Conservation (phyloP, 768 basidiomycete genomes). For the Xanthoconium stramineum region DNA sequence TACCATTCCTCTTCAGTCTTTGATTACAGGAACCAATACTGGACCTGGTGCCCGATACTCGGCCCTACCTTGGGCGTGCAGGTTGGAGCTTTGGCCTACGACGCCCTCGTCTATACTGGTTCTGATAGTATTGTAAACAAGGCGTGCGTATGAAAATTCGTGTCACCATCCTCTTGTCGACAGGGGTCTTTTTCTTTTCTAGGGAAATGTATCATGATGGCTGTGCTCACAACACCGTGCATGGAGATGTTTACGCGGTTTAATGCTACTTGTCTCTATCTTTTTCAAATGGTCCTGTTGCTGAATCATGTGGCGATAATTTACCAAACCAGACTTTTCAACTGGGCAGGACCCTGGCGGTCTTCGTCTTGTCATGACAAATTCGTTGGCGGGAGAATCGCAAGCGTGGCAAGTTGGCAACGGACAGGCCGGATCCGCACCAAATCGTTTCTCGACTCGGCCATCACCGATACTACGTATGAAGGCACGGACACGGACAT, state of each 20-base stretch:
- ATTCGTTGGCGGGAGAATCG: too few species aligned
- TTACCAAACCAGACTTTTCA: neutral
- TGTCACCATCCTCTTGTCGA: neutral
- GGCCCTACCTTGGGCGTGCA: slow-evolving; percentile 59
- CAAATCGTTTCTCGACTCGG: too few species aligned
- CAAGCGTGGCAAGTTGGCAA: too few species aligned
- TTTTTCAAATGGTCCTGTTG: neutral
- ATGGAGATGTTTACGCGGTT: slow-evolving; percentile 1
- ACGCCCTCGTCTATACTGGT: slow-evolving; percentile 54
- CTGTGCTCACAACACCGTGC: neutral
- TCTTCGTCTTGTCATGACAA: too few species aligned
- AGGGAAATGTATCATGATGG: slow-evolving; percentile 19
- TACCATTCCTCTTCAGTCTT: slow-evolving; percentile 15
- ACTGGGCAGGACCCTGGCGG: too few species aligned
- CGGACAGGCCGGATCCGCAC: too few species aligned
- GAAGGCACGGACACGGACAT: too few species aligned
- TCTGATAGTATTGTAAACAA: slow-evolving; percentile 51
- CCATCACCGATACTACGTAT: too few species aligned
- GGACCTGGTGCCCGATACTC: slow-evolving; percentile 69
- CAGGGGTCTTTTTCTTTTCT: neutral
- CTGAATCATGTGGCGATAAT: neutral
- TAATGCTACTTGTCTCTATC: neutral
- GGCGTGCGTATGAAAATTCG: slow-evolving; percentile 36
- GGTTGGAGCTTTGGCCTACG: slow-evolving; percentile 54
- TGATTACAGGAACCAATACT: slow-evolving; percentile 53